A percentile compares a stretch with the other conserved stretches of the same genome.
Evolutionary conservation across 139 green algal species (phyloP).

Genomic region (Chlorella sorokiniana): DNA sequence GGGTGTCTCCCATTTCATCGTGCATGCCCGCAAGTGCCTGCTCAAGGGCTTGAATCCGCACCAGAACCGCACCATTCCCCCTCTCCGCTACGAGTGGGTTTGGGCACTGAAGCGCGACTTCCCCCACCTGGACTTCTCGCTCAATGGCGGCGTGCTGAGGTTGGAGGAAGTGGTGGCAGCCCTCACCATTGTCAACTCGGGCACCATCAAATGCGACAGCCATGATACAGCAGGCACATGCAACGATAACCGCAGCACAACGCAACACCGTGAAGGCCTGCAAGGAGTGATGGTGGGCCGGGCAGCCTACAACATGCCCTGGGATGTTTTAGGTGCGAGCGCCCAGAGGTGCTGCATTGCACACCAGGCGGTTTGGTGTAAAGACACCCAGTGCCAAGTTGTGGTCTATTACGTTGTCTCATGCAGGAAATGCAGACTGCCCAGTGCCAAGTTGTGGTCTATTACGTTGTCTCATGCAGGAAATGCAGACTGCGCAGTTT

Average conservation of each 20-base stretch:
- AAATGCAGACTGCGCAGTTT: constrained; percentile 80
- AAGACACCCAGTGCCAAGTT: not conserved
- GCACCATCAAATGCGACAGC: constrained; percentile 28
- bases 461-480: not conserved
- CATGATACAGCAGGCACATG: not conserved
- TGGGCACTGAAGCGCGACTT: constrained; percentile 90
- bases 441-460: not conserved
- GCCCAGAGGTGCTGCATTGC: not conserved
- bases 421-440: not conserved
- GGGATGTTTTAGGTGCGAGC: constrained; percentile 66
- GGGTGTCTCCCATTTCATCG: constrained; percentile 84
- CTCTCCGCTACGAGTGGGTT: constrained; percentile 86
- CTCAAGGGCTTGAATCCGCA: constrained; percentile 87
- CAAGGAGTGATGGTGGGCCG: constrained; percentile 93
- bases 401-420: not conserved
- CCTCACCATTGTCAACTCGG: constrained; percentile 61
- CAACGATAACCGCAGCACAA: not conserved
- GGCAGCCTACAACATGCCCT: constrained; percentile 85
- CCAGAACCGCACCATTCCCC: constrained; percentile 92
- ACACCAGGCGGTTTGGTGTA: not conserved
- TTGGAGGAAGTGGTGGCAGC: constrained; percentile 42
- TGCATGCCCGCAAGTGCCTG: constrained; percentile 94
- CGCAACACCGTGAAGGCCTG: too few species aligned
- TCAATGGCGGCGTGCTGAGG: constrained; percentile 64
- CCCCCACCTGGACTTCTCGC: constrained; percentile 82